phyloP scores from a whole-genome alignment of 345 rosid genomes.

The Dipteronia sinensis region DNA sequence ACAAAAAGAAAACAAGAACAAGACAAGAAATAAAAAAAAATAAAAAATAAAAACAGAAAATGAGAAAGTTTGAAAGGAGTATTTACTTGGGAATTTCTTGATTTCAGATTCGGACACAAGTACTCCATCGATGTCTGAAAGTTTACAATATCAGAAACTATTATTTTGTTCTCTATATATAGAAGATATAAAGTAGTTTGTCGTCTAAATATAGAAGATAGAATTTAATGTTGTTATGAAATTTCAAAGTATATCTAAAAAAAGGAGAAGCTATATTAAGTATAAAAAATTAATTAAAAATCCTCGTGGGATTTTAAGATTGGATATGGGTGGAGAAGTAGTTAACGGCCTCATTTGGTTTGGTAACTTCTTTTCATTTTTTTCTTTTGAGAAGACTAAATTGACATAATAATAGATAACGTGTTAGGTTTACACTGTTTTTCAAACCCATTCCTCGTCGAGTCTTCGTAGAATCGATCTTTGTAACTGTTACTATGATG shows the following conservation, averaged over 20 bases:
- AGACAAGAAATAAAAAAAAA: neutral
- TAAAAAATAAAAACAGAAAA: neutral
- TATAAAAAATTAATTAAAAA: neutral
- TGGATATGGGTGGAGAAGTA: neutral
- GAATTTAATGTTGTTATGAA: no score
- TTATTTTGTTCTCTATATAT: neutral
- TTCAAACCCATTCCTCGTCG: no score
- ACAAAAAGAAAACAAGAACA: neutral
- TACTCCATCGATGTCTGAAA: conserved; percentile 12
- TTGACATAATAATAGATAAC: no score
- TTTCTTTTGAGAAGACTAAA: no score
- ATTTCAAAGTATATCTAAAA: no score
- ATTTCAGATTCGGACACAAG: neutral
- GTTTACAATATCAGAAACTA: no score
- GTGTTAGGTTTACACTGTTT: no score
- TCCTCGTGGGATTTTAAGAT: neutral
- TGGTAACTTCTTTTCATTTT: no score
- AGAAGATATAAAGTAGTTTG: neutral
- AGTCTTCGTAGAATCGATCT: no score
- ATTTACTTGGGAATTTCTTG: conserved; percentile 22
- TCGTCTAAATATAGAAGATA: no score
- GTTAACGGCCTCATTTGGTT: no score
- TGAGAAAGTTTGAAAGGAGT: neutral
- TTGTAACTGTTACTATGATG: neutral
- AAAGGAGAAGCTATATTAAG: neutral